Evolutionary conservation across 164 flowering plant genomes (phyloP).

Genomic region (Amborella trichopoda): DNA sequence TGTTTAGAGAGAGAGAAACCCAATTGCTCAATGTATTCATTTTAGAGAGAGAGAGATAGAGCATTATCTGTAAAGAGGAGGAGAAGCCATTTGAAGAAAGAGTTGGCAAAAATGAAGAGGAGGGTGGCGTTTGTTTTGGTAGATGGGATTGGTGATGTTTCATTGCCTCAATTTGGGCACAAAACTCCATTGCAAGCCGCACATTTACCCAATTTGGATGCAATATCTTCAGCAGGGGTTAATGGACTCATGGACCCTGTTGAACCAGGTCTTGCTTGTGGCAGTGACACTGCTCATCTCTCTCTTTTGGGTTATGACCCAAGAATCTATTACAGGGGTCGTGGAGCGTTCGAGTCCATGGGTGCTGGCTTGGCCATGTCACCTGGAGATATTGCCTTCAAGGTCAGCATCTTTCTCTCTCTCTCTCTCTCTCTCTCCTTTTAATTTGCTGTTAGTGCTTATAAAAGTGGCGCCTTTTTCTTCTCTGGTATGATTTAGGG

Average conservation of each 20-base stretch:
- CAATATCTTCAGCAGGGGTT: slow-evolving; percentile 91
- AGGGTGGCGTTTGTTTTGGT: slow-evolving; percentile 76
- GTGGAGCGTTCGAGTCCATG: slow-evolving; percentile 99
- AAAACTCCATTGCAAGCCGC: slow-evolving; percentile 76
- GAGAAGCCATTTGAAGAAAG: no score
- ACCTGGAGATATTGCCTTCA: slow-evolving; percentile 98
- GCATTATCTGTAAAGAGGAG: no score
- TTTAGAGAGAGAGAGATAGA: no score
- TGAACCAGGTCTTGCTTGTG: slow-evolving; percentile 91
- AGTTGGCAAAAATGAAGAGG: slow-evolving; percentile 41
- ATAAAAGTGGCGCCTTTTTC: no score
- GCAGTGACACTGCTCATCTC: slow-evolving; percentile 96
- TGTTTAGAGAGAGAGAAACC: no score
- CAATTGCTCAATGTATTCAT: no score
- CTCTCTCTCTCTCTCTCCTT: not conserved
- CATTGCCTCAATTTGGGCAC: slow-evolving; percentile 59
- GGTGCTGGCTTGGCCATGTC: slow-evolving; percentile 98
- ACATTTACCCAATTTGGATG: slow-evolving; percentile 64
- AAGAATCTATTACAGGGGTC: slow-evolving; percentile 77
- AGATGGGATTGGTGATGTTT: slow-evolving; percentile 94
- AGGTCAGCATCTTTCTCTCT: slow-evolving; percentile 25
- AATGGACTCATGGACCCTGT: slow-evolving; percentile 99
- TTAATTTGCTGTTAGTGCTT: no score
- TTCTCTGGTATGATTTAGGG: no score
- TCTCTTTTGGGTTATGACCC: slow-evolving; percentile 90